phyloP scores from a whole-genome alignment of 768 basidiomycete genomes.

The Coprinellus micaceus region DNA sequence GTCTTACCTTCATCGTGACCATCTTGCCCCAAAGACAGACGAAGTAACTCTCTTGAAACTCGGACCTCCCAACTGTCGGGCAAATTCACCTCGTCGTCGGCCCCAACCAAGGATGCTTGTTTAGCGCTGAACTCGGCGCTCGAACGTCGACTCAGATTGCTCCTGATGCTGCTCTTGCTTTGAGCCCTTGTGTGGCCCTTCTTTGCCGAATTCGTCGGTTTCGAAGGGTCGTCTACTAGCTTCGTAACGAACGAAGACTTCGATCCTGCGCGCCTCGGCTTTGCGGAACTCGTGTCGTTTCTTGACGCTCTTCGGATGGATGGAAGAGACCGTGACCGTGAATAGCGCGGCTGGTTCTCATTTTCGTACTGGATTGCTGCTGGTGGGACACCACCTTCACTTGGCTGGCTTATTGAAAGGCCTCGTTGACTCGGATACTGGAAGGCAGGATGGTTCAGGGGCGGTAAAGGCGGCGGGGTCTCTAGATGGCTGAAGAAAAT shows the following conservation, averaged over 20 bases:
- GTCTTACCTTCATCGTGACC: slow-evolving; percentile 16
- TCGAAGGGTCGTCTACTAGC: slow-evolving; percentile 3
- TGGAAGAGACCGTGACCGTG: slow-evolving; percentile 23
- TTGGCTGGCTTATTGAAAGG: slow-evolving; percentile 9
- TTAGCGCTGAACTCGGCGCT: slow-evolving; percentile 58
- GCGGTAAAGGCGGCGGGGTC: slow-evolving; percentile 51
- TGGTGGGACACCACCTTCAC: slow-evolving; percentile 7
- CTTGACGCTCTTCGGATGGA: slow-evolving; percentile 8
- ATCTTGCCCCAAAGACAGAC: slow-evolving; percentile 40
- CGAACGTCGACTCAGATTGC: slow-evolving; percentile 36
- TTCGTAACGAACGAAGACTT: slow-evolving; percentile 1
- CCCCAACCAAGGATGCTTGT: slow-evolving; percentile 35
- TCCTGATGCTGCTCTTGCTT: slow-evolving; percentile 30
- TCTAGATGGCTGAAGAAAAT: slow-evolving; percentile 28
- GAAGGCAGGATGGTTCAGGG: slow-evolving; percentile 46
- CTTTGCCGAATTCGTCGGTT: slow-evolving; percentile 7
- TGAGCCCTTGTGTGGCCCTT: slow-evolving; percentile 24
- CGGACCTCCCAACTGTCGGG: slow-evolving; percentile 54
- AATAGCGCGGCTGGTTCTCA: slow-evolving; percentile 14
- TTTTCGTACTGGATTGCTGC: background rate
- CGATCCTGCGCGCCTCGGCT: background rate
- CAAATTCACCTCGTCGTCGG: slow-evolving; percentile 21
- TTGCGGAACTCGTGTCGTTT: background rate
- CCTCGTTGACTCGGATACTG: slow-evolving; percentile 7
- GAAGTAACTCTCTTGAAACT: slow-evolving; percentile 53